Base-by-base conservation (phyloP, 805 yeast genomes). In the Monosporozyma aerobia region DNA sequence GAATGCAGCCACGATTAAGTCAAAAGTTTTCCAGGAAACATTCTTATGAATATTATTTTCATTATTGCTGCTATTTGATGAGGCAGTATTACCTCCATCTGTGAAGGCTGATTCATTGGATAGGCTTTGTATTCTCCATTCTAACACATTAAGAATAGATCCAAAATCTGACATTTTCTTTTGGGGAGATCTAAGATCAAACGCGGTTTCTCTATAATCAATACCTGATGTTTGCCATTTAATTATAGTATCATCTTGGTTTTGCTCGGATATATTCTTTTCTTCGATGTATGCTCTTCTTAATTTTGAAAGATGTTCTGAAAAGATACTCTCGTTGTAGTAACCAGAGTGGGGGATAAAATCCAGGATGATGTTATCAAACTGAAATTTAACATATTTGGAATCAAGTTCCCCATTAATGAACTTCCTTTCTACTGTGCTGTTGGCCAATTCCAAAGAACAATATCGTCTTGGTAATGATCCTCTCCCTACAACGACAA, bases 401-500 rank as follows among this genome's bases (percentile, higher is more conserved):
- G 95, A 83, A n/a, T 80, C 76, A 23, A 94, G 70, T n/a, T 78
- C 74, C 2, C 98, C 98, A 57, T 82, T 85, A 44, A 82, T 73
- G 63, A 90, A 90, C 58, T 80, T 78, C 83, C 80, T 62, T 83
- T 87, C 69, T 87, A 89, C 61, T 82, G 77, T 85, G 82, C 71
- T 87, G 59, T 90, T 94, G 0, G 98, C 98, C 56, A 94, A 85
- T 60, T 94, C 98, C 22, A 88, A 75, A 8, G 97, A 84, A 23
- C 71, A 65, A 44, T 69, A 69, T 33, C 95, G 84, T 63, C 96
- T 79, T 3, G 99, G 97, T 27, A 94, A 72, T 0, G 90, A 76
- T 53, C 87, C 87, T 25, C 87, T 84, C 27, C 88, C 85, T 1
- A 92, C 85, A 2, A 90, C 83, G 56, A 89, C 63, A 2, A 90